A percentile compares a stretch with the other conserved stretches of the same genome.
phyloP scores from a whole-genome alignment of 2,329 filamentous ascomycete species.

The Bipolaris oryzae region DNA sequence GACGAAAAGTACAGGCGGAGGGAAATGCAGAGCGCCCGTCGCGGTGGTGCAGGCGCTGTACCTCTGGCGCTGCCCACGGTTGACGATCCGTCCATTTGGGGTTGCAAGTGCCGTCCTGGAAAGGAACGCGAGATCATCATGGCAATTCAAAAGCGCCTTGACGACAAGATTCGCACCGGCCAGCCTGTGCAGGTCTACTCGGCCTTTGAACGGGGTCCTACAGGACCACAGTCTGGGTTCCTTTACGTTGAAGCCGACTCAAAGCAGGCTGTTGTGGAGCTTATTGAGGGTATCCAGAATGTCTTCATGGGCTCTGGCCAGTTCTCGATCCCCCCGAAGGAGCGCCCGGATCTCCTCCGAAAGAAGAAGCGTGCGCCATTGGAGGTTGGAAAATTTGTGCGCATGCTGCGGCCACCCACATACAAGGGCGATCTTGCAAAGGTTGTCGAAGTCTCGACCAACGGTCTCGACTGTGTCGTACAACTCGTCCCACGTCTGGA shows the following conservation, averaged over 20 bases:
- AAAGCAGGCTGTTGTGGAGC: slow-evolving; percentile 82
- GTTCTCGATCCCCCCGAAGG: slow-evolving; percentile 89
- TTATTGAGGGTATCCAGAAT: slow-evolving; percentile 83
- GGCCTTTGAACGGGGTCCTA: slow-evolving; percentile 80
- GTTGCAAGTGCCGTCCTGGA: slow-evolving; percentile 87
- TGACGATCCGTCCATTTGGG: slow-evolving; percentile 95
- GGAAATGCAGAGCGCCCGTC: slow-evolving; percentile 40
- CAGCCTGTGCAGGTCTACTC: slow-evolving; percentile 84
- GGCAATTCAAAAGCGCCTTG: slow-evolving; percentile 84
- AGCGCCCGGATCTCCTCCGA: slow-evolving; percentile 95
- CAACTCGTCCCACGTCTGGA: slow-evolving; percentile 89
- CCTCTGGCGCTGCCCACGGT: slow-evolving; percentile 83
- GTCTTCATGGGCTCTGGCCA: slow-evolving; percentile 89
- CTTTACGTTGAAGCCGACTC: slow-evolving; percentile 92
- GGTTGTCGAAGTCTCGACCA: slow-evolving; percentile 89
- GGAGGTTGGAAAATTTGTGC: slow-evolving; percentile 88
- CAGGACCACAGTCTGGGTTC: slow-evolving; percentile 86
- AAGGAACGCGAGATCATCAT: slow-evolving; percentile 94
- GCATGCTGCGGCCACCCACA: slow-evolving; percentile 77
- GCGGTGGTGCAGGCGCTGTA: slow-evolving; percentile 39
- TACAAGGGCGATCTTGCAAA: slow-evolving; percentile 91
- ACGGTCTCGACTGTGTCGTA: slow-evolving; percentile 85
- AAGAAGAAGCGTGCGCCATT: slow-evolving; percentile 82
- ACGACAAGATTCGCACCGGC: slow-evolving; percentile 78
- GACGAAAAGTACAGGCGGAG: slow-evolving; percentile 87